These are phyloP conservation scores for Aspergillus tamarii DNA, from an alignment of 2,329 filamentous ascomycete genomes.

Conservation along the genomic window DNA sequence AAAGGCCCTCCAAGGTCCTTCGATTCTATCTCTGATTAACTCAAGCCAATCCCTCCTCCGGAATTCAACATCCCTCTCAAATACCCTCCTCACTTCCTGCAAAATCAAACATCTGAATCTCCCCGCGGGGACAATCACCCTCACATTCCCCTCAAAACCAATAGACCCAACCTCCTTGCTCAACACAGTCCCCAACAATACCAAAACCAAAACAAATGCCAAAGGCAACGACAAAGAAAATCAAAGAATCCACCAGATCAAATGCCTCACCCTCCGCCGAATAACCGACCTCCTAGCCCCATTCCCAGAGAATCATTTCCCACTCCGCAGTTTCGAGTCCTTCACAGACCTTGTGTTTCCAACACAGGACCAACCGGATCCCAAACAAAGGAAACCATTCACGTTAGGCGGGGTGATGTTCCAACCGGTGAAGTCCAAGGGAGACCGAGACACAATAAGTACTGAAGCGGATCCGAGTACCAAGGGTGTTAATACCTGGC, in stretches of 20 bases:
- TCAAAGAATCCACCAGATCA: constrained; percentile 30
- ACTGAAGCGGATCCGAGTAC: neutral
- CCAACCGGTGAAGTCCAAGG: constrained; percentile 36
- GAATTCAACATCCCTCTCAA: constrained; percentile 56
- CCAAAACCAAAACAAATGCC: no score
- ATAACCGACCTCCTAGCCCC: constrained; percentile 56
- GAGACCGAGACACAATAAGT: neutral
- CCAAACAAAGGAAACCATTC: constrained; percentile 34
- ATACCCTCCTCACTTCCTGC: constrained; percentile 53
- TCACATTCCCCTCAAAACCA: constrained; percentile 30
- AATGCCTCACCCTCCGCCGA: constrained; percentile 51
- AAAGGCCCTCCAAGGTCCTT: constrained; percentile 65
- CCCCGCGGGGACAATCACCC: constrained; percentile 36
- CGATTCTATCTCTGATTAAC: constrained; percentile 64
- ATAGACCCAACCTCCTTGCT: constrained; percentile 11
- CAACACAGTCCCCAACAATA: neutral
- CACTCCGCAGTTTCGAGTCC: constrained; percentile 46
- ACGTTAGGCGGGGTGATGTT: constrained; percentile 55
- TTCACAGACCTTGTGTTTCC: constrained; percentile 49
- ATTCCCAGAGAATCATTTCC: constrained; percentile 42
- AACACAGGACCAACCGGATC: constrained; percentile 2
- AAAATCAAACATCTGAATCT: constrained; percentile 36
- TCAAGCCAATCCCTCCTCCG: constrained; percentile 52
- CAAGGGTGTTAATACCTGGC: constrained; percentile 34
- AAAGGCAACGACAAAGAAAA: constrained; percentile 9